Base-by-base conservation (phyloP, 345 rosid species). In the Eutrema yunnanense region DNA sequence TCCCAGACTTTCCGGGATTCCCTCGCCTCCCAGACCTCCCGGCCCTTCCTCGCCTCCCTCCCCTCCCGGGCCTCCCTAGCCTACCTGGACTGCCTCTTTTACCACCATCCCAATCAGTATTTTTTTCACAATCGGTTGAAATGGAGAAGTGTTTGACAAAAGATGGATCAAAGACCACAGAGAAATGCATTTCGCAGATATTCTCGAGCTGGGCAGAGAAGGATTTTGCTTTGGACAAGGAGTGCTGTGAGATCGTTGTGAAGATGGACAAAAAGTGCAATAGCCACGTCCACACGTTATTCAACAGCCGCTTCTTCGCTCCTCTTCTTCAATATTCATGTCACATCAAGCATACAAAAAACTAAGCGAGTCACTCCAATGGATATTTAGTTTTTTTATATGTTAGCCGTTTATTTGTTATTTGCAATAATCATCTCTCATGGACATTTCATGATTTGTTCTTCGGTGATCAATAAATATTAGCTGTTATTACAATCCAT, bases 321-420 rank as follows among this genome's bases (percentile, higher is more conserved):
- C 53, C 55, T 40, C 30, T 67, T 69, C 65, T 69, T 44, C 73
- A 19, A 34, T 12, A 69, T 37, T 69, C 55, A 3, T 69, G 73
- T 57, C 36, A 46, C 65, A 46, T 56, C 33, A 34, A 56, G 14
- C 37, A 46, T 13, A 44, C n/a, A 47, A 56, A 8, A 43, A 12
- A 44, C 36, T 69, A 57, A 56, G 33, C 22, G 7, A 46, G 14
- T 26, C 8, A 46, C 27, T 56, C 26, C 44, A 19, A 43, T 32
- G 26, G 6, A 44, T 43, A 38, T 56, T 13, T 42, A 1, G 33
- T 30, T 30, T 30, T 30, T 19, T 30, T 19, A 42, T 55, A 55
- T 56, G 33, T 11, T 42, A 16, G 33, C 8, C 16, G 16, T 53
- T 30, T 32, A 34, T 4, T 22, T 32, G 6, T 42, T 16, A 68